Percentiles rank a stretch among this genome's conserved stretches.
Conservation (phyloP, 495 filamentous ascomycete species). For the Evernia prunastri region DNA sequence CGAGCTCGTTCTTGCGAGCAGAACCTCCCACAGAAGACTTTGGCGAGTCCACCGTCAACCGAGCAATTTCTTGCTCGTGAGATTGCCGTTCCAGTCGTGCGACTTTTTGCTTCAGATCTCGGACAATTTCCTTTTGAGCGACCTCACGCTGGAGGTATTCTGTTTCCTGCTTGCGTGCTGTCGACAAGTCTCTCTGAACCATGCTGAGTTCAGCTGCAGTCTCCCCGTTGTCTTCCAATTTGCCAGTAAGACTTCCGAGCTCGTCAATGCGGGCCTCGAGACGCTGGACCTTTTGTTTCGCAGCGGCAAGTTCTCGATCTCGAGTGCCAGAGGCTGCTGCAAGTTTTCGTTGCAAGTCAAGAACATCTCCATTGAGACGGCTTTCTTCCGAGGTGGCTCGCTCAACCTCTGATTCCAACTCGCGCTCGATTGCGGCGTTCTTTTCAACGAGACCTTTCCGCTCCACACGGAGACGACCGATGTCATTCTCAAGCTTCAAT, state of each 20-base stretch:
- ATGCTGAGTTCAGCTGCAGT: conserved; percentile 51
- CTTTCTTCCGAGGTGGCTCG: conserved; percentile 51
- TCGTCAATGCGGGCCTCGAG: conserved; percentile 53
- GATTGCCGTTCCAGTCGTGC: conserved; percentile 51
- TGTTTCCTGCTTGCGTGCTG: conserved; percentile 57
- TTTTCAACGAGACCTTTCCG: conserved; percentile 44
- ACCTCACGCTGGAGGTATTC: conserved; percentile 57
- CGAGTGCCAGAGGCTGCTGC: conserved; percentile 37
- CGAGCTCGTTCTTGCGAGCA: conserved; percentile 55
- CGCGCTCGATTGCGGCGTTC: conserved; percentile 47
- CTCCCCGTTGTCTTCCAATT: conserved; percentile 18
- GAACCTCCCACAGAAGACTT: conserved; percentile 42
- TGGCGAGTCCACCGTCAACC: conserved; percentile 40
- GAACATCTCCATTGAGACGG: conserved; percentile 52
- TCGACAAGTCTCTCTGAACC: conserved; percentile 54
- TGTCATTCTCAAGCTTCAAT: conserved; percentile 52
- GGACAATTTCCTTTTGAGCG: conserved; percentile 48
- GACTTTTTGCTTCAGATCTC: conserved; percentile 50
- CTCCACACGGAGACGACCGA: conserved; percentile 53
- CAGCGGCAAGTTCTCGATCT: conserved; percentile 45
- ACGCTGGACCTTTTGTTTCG: conserved; percentile 51
- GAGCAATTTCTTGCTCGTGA: conserved; percentile 47
- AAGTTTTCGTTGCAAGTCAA: conserved; percentile 46
- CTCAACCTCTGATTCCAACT: conserved; percentile 50
- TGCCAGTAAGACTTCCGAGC: conserved; percentile 44